These are phyloP conservation scores for Lasiodiplodia citricola DNA, from an alignment of 2,329 filamentous ascomycete species.

Conservation along the genomic window DNA sequence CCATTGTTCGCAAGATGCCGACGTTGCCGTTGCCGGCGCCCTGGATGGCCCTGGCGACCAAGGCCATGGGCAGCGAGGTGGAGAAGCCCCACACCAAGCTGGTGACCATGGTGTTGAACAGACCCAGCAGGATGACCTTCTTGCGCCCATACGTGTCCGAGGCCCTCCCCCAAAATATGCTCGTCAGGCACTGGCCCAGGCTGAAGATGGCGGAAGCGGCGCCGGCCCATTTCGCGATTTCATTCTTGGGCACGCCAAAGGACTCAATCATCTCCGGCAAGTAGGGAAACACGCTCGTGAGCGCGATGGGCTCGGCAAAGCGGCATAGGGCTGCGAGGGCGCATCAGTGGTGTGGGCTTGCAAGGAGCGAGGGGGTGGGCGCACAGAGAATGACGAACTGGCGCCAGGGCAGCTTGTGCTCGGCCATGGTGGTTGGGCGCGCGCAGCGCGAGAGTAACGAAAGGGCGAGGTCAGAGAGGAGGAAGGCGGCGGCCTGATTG, in stretches of 20 bases:
- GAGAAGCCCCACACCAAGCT: constrained; percentile 86
- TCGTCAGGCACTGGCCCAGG: constrained; percentile 76
- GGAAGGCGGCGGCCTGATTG: neutral
- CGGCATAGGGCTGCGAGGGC: constrained; percentile 78
- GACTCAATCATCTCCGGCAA: constrained; percentile 64
- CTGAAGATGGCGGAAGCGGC: constrained; percentile 83
- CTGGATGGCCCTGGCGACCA: constrained; percentile 76
- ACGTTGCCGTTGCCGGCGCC: constrained; percentile 86
- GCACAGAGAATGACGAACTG: constrained; percentile 48
- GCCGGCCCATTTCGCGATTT: constrained; percentile 71
- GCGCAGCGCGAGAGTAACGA: neutral
- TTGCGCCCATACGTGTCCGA: constrained; percentile 86
- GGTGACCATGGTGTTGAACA: constrained; percentile 78
- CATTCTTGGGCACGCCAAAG: constrained; percentile 46
- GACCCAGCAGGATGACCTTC: constrained; percentile 78
- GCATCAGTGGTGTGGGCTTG: neutral
- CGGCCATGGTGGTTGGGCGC: constrained; percentile 36
- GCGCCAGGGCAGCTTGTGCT: constrained; percentile 45
- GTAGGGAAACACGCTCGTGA: constrained; percentile 95
- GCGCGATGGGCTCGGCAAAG: constrained; percentile 87
- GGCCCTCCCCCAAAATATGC: constrained; percentile 85
- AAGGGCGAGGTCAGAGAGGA: neutral
- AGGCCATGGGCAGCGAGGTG: constrained; percentile 77
- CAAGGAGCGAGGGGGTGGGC: neutral
- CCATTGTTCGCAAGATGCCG: constrained; percentile 85